Conservation (phyloP, 352 stramenopile genomes). For the Phytopythium helicoides region DNA sequence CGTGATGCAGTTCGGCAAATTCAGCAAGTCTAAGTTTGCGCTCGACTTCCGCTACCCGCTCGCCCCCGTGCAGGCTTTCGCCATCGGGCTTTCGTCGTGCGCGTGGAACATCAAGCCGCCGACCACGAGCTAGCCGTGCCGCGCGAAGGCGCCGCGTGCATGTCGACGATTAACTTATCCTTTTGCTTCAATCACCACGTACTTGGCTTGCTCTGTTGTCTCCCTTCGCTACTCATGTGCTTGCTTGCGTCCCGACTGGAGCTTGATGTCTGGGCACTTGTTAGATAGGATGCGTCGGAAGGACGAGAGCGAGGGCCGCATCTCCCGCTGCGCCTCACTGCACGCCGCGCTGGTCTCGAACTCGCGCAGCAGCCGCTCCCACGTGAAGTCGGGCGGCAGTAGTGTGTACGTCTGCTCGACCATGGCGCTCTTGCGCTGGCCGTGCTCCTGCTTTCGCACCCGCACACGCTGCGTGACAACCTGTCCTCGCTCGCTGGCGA, state of each 20-base stretch:
- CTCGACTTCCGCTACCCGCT: conserved; percentile 87
- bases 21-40: conserved; percentile 82
- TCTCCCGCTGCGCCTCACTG: background rate
- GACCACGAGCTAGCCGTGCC: background rate
- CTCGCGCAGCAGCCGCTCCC: conserved; percentile 4
- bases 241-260: background rate
- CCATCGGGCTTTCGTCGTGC: conserved; percentile 81
- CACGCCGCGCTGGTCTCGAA: background rate
- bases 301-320: conserved; percentile 4
- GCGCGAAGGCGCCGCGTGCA: background rate
- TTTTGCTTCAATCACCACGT: background rate
- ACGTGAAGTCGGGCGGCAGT: conserved; percentile 5
- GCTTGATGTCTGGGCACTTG: conserved; percentile 1
- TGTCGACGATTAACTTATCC: background rate
- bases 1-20: conserved; percentile 89
- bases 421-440: conserved; percentile 1
- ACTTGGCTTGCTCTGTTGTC: too few species aligned
- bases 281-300: conserved; percentile 4
- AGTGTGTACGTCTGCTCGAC: background rate
- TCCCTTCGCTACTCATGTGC: too few species aligned
- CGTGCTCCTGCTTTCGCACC: background rate
- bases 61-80: conserved; percentile 83
- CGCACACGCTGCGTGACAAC: background rate
- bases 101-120: conserved; percentile 70
- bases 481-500: background rate